These are phyloP conservation scores for Globisporangium okanoganense DNA, from an alignment of 352 stramenopile species.

Conservation along the genomic window DNA sequence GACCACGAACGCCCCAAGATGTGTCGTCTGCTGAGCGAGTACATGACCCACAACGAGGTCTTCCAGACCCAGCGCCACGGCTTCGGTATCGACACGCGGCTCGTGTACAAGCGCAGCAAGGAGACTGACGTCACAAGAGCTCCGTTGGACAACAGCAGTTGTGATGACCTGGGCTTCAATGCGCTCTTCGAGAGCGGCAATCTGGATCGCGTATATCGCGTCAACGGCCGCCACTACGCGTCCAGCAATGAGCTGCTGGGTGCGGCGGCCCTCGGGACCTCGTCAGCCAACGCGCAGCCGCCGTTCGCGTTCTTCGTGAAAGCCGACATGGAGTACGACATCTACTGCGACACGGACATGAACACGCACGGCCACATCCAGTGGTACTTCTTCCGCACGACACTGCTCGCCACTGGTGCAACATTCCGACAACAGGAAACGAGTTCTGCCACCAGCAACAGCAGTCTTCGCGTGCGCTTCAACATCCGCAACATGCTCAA, in stretches of 20 bases:
- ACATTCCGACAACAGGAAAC: not conserved
- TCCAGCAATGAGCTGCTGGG: conserved; percentile 33
- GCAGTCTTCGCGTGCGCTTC: conserved; percentile 54
- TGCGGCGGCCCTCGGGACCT: not conserved
- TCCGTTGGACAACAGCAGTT: not conserved
- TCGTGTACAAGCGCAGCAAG: conserved; percentile 72
- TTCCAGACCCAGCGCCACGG: conserved; percentile 55
- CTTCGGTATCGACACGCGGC: conserved; percentile 50
- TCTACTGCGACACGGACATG: conserved; percentile 69
- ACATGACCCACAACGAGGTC: conserved; percentile 67
- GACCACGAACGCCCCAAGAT: conserved; percentile 25
- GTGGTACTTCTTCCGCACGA: conserved; percentile 87
- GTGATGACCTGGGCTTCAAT: conserved; percentile 50
- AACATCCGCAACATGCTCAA: conserved; percentile 89
- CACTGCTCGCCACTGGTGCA: conserved; percentile 11
- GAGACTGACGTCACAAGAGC: conserved; percentile 13
- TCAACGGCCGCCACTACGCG: conserved; percentile 51
- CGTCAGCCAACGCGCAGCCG: conserved; percentile 11
- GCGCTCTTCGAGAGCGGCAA: conserved; percentile 79
- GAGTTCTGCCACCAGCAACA: too few relatives aligned
- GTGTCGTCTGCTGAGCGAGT: conserved; percentile 50
- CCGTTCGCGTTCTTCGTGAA: conserved; percentile 60
- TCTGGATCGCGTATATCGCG: conserved; percentile 61
- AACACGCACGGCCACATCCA: conserved; percentile 80
- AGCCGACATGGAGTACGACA: conserved; percentile 63